Evolutionary conservation across 2,329 filamentous ascomycete species (phyloP).

Genomic region (Aschersonia sp.): DNA sequence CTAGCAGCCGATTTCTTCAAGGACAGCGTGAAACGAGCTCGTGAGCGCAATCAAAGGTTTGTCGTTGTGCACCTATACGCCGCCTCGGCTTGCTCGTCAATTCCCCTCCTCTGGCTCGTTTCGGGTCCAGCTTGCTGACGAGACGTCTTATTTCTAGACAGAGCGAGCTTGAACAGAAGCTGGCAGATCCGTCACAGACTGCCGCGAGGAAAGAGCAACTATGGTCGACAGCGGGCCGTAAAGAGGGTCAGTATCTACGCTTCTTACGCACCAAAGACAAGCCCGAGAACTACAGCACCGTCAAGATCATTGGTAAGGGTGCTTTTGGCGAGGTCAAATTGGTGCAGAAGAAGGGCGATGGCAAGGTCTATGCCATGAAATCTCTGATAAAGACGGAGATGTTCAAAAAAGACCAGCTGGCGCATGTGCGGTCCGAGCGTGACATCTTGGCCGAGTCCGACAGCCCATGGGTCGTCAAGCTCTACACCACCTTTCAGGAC

Average conservation of each 20-base stretch:
- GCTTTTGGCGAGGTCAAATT: slow-evolving; percentile 97
- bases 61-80: slow-evolving; percentile 9
- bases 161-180: slow-evolving; percentile 77
- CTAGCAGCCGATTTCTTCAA: slow-evolving; percentile 89
- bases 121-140: too few relatives aligned
- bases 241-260: slow-evolving; percentile 84
- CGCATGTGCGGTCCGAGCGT: slow-evolving; percentile 92
- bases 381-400: slow-evolving; percentile 98
- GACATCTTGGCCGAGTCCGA: slow-evolving; percentile 98
- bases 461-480: slow-evolving; percentile 97
- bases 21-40: slow-evolving; percentile 90
- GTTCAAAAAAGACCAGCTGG: slow-evolving; percentile 98
- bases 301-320: slow-evolving; percentile 98
- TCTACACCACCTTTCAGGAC: slow-evolving; percentile 97
- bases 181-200: slow-evolving; percentile 62
- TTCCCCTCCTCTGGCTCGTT: too few relatives aligned
- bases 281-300: slow-evolving; percentile 85
- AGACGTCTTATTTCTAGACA: slow-evolving; percentile 40
- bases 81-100: too few relatives aligned
- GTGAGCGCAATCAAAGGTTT: slow-evolving; percentile 88
- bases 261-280: slow-evolving; percentile 89
- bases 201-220: slow-evolving; percentile 70
- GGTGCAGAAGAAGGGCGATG: slow-evolving; percentile 89
- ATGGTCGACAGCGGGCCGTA: slow-evolving; percentile 69
- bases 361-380: slow-evolving; percentile 97